Evolutionary conservation across 192 early-diverging fungal genomes (phyloP).

Genomic region (Coemansia sp.): DNA sequence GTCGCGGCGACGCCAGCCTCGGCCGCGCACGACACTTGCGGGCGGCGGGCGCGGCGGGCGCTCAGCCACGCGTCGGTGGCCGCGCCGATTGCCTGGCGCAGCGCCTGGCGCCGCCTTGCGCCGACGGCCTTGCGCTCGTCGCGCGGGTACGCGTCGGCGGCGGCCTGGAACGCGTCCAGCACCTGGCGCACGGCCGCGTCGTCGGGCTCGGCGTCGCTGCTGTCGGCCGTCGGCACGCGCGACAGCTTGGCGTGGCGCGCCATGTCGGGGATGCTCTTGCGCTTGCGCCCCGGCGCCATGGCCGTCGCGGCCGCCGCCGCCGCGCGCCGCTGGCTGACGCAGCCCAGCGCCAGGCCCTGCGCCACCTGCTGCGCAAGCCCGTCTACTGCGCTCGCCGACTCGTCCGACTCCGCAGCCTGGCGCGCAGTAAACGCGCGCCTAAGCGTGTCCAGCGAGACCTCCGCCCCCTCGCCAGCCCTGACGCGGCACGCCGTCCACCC

Average conservation of each 20-base stretch:
- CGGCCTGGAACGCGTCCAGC: constrained; percentile 11
- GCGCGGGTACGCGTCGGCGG: constrained; percentile 15
- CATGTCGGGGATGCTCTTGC: constrained; percentile 55
- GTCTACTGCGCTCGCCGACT: constrained; percentile 20
- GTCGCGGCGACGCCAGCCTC: not conserved
- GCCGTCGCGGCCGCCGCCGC: constrained; percentile 26
- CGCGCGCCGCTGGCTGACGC: constrained; percentile 33
- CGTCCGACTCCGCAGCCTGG: not conserved
- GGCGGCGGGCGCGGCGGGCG: not conserved
- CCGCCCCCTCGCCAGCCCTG: constrained; percentile 12
- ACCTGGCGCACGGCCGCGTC: not conserved
- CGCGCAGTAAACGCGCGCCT: constrained; percentile 28
- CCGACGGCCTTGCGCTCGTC: constrained; percentile 29
- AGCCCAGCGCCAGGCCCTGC: constrained; percentile 34
- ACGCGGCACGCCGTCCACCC: constrained; percentile 67
- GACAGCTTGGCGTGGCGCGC: constrained; percentile 44
- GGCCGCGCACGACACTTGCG: not conserved
- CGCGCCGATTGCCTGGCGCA: constrained; percentile 22
- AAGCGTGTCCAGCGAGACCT: constrained; percentile 36
- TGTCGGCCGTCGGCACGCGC: constrained; percentile 28
- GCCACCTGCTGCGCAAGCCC: constrained; percentile 42
- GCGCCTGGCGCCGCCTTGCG: constrained; percentile 35
- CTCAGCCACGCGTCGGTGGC: constrained; percentile 28
- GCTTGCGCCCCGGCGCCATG: constrained; percentile 29
- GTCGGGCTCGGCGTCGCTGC: constrained; percentile 2